Percentiles rank a stretch among this genome's conserved stretches.
phyloP scores from a whole-genome alignment of 805 yeast species.

The Yamadazyma ubonensis region DNA sequence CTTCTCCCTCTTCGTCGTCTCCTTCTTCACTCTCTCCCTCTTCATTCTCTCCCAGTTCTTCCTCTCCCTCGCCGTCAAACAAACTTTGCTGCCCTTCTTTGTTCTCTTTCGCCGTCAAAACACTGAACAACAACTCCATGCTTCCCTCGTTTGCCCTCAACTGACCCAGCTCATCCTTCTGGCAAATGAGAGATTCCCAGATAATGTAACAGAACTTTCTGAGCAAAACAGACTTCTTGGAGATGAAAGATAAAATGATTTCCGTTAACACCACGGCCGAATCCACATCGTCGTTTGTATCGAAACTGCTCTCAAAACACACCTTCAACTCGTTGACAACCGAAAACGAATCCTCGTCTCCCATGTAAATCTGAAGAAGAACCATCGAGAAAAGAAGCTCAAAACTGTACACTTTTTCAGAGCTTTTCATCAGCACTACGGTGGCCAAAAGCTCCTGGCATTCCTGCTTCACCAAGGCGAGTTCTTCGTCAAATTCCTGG shows the following conservation, averaged over 20 bases:
- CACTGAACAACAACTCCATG: constrained; percentile 36
- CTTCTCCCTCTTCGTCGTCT: constrained; percentile 24
- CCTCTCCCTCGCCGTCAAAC: constrained; percentile 58
- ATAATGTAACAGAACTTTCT: constrained; percentile 38
- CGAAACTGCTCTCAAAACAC: constrained; percentile 51
- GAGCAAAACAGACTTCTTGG: constrained; percentile 34
- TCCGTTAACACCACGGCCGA: constrained; percentile 38
- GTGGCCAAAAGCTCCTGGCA: constrained; percentile 42
- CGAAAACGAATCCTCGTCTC: constrained; percentile 72
- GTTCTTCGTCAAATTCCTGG: constrained; percentile 58
- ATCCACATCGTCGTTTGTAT: constrained; percentile 28
- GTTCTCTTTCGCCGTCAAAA: constrained; percentile 62
- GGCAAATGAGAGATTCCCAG: constrained; percentile 43
- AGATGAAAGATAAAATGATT: constrained; percentile 47
- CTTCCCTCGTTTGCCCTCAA: constrained; percentile 30
- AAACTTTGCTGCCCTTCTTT: constrained; percentile 74
- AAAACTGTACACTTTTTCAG: constrained; percentile 57
- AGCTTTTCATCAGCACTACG: constrained; percentile 22
- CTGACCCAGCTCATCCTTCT: constrained; percentile 24
- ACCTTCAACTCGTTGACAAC: constrained; percentile 70
- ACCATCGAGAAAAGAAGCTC: constrained; percentile 77
- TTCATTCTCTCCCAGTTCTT: constrained; percentile 27
- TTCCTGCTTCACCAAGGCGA: constrained; percentile 46
- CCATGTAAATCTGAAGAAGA: constrained; percentile 71
- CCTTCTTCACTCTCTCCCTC: constrained; percentile 32